Percentiles rank a stretch among this genome's conserved stretches.
Conservation (phyloP, 2,329 filamentous ascomycete species). For the Corinectria fuckeliana region DNA sequence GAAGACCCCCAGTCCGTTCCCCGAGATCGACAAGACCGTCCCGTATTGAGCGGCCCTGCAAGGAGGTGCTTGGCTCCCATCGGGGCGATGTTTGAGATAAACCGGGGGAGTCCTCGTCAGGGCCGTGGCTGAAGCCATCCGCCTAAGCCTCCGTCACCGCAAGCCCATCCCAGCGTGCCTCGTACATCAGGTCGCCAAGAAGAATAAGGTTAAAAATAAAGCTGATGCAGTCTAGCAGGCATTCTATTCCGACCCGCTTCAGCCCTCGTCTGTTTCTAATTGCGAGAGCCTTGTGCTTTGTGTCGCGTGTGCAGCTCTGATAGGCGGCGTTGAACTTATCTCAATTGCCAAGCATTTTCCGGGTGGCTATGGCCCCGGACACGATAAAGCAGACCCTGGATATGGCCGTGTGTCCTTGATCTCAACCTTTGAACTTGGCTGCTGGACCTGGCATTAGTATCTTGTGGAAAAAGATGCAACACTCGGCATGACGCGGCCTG, state of each 20-base stretch:
- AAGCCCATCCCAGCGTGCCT: slow-evolving; percentile 1
- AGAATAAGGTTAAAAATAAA: neutral
- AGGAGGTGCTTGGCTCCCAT: neutral
- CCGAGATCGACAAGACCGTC: neutral
- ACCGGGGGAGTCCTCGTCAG: slow-evolving; percentile 24
- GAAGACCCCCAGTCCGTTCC: neutral
- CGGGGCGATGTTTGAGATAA: neutral
- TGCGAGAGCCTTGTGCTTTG: neutral
- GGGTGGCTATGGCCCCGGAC: neutral
- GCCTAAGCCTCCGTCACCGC: slow-evolving; percentile 13
- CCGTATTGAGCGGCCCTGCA: neutral
- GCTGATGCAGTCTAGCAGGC: neutral
- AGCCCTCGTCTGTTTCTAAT: neutral
- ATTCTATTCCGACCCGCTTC: neutral
- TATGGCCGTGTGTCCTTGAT: neutral
- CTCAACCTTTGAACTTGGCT: too few species aligned
- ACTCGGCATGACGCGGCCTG: neutral
- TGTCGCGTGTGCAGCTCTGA: slow-evolving; percentile 12
- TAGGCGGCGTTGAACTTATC: slow-evolving; percentile 12
- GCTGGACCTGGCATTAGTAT: neutral
- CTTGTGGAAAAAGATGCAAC: neutral
- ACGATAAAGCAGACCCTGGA: neutral
- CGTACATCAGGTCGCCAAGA: slow-evolving; percentile 16
- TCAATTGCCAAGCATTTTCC: slow-evolving; percentile 16
- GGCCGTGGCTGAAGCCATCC: slow-evolving; percentile 27